These are phyloP conservation scores for Conringia planisiliqua DNA, from an alignment of 345 rosid genomes.

Conservation along the genomic window DNA sequence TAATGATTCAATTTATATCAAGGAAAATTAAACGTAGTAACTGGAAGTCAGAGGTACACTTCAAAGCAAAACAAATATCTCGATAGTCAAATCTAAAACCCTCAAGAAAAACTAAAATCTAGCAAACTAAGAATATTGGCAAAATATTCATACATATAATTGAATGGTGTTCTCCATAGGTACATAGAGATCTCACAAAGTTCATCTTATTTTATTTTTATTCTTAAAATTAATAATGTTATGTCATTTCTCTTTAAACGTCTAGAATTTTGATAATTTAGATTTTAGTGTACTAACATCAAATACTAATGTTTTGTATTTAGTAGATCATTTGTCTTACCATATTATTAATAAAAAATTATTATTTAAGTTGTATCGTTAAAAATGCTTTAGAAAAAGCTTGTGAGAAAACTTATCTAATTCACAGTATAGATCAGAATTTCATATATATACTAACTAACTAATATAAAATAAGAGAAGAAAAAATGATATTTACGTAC, in stretches of 20 bases:
- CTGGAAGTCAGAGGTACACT: background rate
- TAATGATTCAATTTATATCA: background rate
- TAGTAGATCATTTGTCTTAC: background rate
- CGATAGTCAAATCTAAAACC: conserved; percentile 6
- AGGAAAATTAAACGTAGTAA: background rate
- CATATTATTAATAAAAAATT: background rate
- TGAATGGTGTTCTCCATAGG: no score
- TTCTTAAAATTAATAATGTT: no score
- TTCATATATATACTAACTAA: background rate
- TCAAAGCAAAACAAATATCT: background rate
- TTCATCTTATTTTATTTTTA: no score
- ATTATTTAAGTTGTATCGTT: background rate
- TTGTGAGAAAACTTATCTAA: background rate
- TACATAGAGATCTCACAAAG: no score
- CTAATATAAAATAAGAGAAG: background rate
- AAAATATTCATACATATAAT: no score
- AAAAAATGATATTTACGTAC: conserved; percentile 26
- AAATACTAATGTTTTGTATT: background rate
- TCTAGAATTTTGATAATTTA: background rate
- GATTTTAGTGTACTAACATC: no score
- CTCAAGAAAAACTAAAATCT: conserved; percentile 5
- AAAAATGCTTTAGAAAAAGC: background rate
- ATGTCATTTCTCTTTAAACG: background rate
- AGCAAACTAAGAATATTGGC: background rate
- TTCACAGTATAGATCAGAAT: background rate